A percentile compares a stretch with the other conserved stretches of the same genome.
Conservation (phyloP, 2,329 filamentous ascomycete genomes). For the Onygena corvina region DNA sequence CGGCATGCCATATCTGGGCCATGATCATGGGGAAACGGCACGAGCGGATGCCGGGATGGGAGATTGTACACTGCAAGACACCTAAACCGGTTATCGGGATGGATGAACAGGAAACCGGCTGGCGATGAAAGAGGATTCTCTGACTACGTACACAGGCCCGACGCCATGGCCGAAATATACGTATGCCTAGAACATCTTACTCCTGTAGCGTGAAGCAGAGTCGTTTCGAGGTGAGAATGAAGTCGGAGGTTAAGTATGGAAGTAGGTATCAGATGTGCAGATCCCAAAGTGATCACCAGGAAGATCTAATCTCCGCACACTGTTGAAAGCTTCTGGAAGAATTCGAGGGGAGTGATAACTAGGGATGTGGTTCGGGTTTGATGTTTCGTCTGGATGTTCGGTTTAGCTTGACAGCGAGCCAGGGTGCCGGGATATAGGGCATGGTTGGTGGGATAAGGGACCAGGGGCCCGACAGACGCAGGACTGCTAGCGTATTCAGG, state of each 20-base stretch:
- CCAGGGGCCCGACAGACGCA: not conserved
- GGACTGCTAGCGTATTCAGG: not conserved
- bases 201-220: not conserved
- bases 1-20: slow-evolving; percentile 4
- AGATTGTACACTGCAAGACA: not conserved
- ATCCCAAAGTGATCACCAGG: not conserved
- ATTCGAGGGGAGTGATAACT: too few relatives aligned
- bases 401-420: not conserved
- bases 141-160: not conserved
- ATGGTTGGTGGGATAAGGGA: not conserved
- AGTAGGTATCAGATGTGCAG: slow-evolving; percentile 2
- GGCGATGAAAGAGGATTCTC: not conserved
- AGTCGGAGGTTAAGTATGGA: slow-evolving; percentile 4
- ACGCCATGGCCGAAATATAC: not conserved
- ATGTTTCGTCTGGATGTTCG: slow-evolving; percentile 2
- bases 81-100: not conserved
- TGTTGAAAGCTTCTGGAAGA: not conserved
- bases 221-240: not conserved
- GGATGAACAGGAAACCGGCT: not conserved
- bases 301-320: slow-evolving; percentile 4
- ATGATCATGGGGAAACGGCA: not conserved
- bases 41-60: not conserved
- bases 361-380: not conserved
- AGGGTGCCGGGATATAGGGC: not conserved
- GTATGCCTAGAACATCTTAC: not conserved